phyloP scores from a whole-genome alignment of 495 filamentous ascomycete genomes.

The Xylaria grammica region DNA sequence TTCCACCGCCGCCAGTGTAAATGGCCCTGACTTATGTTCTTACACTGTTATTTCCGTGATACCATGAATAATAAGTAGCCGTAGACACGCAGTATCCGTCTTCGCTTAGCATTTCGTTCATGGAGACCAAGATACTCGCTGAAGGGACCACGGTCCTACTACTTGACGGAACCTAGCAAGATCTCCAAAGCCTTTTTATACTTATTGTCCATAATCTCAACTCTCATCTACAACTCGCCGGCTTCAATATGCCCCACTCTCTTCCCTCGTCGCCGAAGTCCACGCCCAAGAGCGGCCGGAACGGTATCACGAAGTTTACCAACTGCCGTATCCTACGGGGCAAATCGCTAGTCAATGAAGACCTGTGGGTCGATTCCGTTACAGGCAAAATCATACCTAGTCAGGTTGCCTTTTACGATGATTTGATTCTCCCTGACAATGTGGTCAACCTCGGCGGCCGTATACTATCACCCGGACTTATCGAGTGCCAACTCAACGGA shows the following conservation, averaged over 20 bases:
- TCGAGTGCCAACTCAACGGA: slow-evolving; percentile 87
- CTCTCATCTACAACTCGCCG: neutral
- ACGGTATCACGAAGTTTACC: slow-evolving; percentile 79
- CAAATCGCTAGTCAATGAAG: slow-evolving; percentile 66
- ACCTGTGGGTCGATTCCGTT: slow-evolving; percentile 78
- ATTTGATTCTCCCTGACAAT: slow-evolving; percentile 61
- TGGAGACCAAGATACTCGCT: slow-evolving; percentile 35
- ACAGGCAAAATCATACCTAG: slow-evolving; percentile 78
- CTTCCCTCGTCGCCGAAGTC: slow-evolving; percentile 41
- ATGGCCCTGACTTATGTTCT: neutral
- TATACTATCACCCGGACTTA: slow-evolving; percentile 79
- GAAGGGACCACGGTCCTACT: slow-evolving; percentile 34
- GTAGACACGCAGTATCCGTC: slow-evolving; percentile 27
- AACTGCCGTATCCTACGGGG: slow-evolving; percentile 75
- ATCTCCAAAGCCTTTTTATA: slow-evolving; percentile 7
- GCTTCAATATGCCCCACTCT: slow-evolving; percentile 37
- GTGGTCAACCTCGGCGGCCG: slow-evolving; percentile 76
- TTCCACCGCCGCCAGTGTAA: slow-evolving; percentile 18
- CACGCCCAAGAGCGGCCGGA: slow-evolving; percentile 33
- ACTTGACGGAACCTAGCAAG: slow-evolving; percentile 37
- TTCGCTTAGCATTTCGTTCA: slow-evolving; percentile 29
- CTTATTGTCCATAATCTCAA: neutral
- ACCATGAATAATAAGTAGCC: slow-evolving; percentile 37
- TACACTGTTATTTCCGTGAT: slow-evolving; percentile 24
- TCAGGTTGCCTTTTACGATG: slow-evolving; percentile 76